Evolutionary conservation across 2,329 filamentous ascomycete genomes (phyloP).

Genomic region (Alternaria consortialis): DNA sequence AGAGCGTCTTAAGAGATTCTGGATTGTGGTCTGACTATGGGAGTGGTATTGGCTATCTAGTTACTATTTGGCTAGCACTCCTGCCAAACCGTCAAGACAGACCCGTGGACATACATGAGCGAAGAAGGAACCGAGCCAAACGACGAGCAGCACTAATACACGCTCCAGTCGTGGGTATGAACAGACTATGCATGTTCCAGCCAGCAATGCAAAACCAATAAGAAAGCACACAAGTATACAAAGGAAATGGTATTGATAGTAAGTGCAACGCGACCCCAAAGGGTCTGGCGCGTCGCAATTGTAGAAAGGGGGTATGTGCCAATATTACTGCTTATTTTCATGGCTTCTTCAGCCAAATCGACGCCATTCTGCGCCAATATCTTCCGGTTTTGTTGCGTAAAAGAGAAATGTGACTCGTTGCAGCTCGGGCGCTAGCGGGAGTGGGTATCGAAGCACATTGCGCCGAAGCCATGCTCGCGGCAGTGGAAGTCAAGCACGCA

Average conservation of each 20-base stretch:
- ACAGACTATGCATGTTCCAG: conserved; percentile 28
- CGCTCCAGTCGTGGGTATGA: conserved; percentile 26
- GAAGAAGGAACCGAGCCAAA: conserved; percentile 14
- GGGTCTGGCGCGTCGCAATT: conserved; percentile 14
- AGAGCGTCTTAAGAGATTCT: conserved; percentile 1
- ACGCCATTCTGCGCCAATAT: conserved; percentile 20
- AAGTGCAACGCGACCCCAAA: conserved; percentile 13
- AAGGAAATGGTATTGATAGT: conserved; percentile 43
- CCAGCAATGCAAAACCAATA: conserved; percentile 44
- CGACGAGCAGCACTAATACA: conserved; percentile 26
- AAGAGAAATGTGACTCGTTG: conserved; percentile 11
- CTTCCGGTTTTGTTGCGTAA: conserved; percentile 18
- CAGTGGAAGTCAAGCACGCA: conserved; percentile 2
- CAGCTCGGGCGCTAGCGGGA: conserved; percentile 3
- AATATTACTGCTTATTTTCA: conserved; percentile 43
- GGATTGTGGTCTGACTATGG: conserved; percentile 4
- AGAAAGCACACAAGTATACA: conserved; percentile 35
- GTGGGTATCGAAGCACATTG: conserved; percentile 10
- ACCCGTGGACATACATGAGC: conserved; percentile 4
- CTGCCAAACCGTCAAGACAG: conserved; percentile 13
- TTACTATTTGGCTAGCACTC: conserved; percentile 9
- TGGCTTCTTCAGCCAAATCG: conserved; percentile 17
- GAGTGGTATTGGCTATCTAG: conserved; percentile 22
- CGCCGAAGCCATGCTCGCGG: conserved; percentile 9
- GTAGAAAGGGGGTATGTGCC: conserved; percentile 36